These are phyloP conservation scores for Oxyria digyna DNA, from an alignment of 148 eudicot species.

Conservation along the genomic window DNA sequence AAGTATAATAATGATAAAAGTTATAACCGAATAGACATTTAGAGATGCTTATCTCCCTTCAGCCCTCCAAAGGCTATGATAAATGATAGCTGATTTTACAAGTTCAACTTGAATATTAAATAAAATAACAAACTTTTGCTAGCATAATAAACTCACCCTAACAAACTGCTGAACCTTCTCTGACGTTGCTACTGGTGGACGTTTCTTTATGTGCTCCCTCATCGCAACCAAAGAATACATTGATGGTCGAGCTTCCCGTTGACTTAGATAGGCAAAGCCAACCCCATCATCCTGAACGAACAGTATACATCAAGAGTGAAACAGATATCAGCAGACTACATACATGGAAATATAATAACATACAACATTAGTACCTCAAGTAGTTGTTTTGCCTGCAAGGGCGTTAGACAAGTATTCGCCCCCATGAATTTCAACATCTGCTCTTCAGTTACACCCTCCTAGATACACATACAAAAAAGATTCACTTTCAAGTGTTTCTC, in stretches of 20 bases:
- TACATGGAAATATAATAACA: slow-evolving; percentile 1
- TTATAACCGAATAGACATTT: neutral
- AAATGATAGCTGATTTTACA: neutral
- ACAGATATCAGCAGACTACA: neutral
- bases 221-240: slow-evolving; percentile 77
- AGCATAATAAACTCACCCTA: slow-evolving; percentile 37
- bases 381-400: slow-evolving; percentile 72
- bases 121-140: neutral
- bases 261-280: slow-evolving; percentile 87
- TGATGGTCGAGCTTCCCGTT: slow-evolving; percentile 86
- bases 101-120: neutral
- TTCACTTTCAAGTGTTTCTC: neutral
- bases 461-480: slow-evolving; percentile 7
- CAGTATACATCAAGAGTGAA: slow-evolving; percentile 5
- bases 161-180: slow-evolving; percentile 96
- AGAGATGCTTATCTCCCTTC: neutral
- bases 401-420: slow-evolving; percentile 60
- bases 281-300: slow-evolving; percentile 58
- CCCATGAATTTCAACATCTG: slow-evolving; percentile 96
- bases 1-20: neutral
- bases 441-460: slow-evolving; percentile 96
- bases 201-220: slow-evolving; percentile 96
- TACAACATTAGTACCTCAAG: slow-evolving; percentile 52
- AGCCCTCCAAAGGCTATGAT: neutral
- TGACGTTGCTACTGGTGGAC: slow-evolving; percentile 91